These are phyloP conservation scores for Colletotrichum acutatum DNA, from an alignment of 2,329 filamentous ascomycete genomes.

Conservation along the genomic window DNA sequence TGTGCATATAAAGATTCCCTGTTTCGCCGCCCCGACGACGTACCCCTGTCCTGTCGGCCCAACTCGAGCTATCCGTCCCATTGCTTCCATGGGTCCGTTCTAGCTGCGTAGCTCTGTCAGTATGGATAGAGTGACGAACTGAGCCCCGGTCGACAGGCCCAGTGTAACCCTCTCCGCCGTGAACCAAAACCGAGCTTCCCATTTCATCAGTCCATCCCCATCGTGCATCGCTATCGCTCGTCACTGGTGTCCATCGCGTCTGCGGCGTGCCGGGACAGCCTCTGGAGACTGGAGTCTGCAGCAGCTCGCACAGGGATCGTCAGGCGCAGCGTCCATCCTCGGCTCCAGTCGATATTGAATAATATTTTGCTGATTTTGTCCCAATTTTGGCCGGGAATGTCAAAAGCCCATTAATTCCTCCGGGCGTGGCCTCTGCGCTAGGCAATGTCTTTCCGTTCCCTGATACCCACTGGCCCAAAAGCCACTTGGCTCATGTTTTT, in stretches of 20 bases:
- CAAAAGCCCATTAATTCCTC: slow-evolving; percentile 2
- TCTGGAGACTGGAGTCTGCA: background rate
- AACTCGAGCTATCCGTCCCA: slow-evolving; percentile 30
- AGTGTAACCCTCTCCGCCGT: slow-evolving; percentile 12
- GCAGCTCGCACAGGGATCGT: slow-evolving; percentile 13
- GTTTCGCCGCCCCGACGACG: slow-evolving; percentile 32
- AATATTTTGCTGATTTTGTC: background rate
- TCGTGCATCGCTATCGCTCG: slow-evolving; percentile 22
- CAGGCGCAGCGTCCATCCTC: slow-evolving; percentile 11
- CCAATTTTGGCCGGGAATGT: slow-evolving; percentile 10
- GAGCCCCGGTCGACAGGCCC: slow-evolving; percentile 24
- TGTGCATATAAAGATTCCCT: slow-evolving; percentile 34
- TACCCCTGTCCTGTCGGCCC: slow-evolving; percentile 29
- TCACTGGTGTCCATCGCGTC: slow-evolving; percentile 7
- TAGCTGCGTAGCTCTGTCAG: background rate
- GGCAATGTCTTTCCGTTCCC: slow-evolving; percentile 28
- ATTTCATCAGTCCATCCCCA: slow-evolving; percentile 26
- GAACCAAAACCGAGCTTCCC: slow-evolving; percentile 13
- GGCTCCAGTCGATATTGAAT: slow-evolving; percentile 17
- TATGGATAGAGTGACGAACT: slow-evolving; percentile 8
- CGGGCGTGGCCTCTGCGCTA: slow-evolving; percentile 8
- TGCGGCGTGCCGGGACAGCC: background rate
- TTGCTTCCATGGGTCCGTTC: slow-evolving; percentile 16
- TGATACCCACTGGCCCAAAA: slow-evolving; percentile 17
- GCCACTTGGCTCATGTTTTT: slow-evolving; percentile 6